These are phyloP conservation scores for Barnettozyma populi DNA, from an alignment of 805 yeast species.

Conservation along the genomic window DNA sequence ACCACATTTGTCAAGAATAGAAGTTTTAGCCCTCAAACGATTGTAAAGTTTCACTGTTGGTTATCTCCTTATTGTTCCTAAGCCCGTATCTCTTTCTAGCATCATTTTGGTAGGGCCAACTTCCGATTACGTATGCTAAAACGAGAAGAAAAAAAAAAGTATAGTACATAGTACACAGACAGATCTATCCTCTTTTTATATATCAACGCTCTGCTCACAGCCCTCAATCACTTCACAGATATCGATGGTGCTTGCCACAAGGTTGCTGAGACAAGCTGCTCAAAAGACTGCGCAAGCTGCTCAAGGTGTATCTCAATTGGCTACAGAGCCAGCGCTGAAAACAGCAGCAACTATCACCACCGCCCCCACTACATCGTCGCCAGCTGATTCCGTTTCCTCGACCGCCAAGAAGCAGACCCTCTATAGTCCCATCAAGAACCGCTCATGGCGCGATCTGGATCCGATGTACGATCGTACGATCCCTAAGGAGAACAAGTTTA, in stretches of 20 bases:
- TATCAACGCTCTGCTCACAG: no score
- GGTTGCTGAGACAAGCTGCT: not conserved
- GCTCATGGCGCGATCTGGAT: conserved; percentile 9
- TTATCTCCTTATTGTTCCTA: no score
- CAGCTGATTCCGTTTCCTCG: not conserved
- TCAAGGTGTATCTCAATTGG: not conserved
- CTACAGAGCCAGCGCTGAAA: not conserved
- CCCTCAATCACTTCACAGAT: not conserved
- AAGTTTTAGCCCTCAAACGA: no score
- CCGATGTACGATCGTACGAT: conserved; percentile 3
- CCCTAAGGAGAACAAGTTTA: conserved; percentile 1
- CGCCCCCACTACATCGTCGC: no score
- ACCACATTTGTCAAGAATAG: no score
- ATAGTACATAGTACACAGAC: no score
- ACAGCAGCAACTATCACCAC: not conserved
- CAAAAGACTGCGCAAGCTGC: not conserved
- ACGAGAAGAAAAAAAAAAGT: not conserved
- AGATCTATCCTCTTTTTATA: no score
- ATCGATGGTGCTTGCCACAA: not conserved
- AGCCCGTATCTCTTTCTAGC: not conserved
- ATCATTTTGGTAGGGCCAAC: not conserved
- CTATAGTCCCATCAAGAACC: conserved; percentile 4
- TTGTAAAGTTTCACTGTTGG: no score
- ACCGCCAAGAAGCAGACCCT: not conserved
- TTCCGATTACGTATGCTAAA: no score